phyloP scores from a whole-genome alignment of 139 green algal genomes.

The Chlamydomonas applanata region DNA sequence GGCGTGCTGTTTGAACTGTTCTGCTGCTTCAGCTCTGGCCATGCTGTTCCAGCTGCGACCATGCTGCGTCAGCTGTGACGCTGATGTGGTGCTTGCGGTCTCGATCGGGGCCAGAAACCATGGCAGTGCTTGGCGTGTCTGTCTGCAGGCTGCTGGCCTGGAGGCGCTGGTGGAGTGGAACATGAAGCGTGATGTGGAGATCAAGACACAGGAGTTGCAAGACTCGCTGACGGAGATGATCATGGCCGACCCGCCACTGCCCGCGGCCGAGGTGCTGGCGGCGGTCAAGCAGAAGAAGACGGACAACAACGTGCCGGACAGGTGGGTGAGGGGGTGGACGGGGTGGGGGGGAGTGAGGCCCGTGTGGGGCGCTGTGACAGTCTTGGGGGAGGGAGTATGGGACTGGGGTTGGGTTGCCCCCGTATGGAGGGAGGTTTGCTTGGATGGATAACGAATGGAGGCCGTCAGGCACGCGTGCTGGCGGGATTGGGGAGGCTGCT shows the following conservation, averaged over 20 bases:
- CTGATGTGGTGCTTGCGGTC: no score
- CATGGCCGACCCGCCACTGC: conserved; percentile 48
- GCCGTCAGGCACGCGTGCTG: no score
- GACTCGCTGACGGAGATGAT: conserved; percentile 66
- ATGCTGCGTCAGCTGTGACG: no score
- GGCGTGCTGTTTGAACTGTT: no score
- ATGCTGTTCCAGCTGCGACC: no score
- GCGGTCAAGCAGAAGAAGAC: conserved; percentile 69
- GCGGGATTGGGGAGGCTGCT: no score
- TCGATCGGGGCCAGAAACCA: no score
- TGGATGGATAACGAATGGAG: no score
- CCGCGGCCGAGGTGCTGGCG: conserved; percentile 48
- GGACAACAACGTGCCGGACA: conserved; percentile 61
- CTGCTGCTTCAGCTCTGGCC: no score
- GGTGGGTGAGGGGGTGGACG: conserved; percentile 1
- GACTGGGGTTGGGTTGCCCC: no score
- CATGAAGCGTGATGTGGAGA: conserved; percentile 76
- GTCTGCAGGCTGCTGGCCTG: conserved; percentile 58
- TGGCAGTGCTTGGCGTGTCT: background rate
- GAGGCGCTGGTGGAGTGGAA: conserved; percentile 81
- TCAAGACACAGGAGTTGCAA: conserved; percentile 74
- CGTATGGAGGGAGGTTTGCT: no score
- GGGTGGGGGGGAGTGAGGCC: background rate
- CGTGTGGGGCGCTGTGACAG: background rate
- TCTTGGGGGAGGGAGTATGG: background rate